phyloP scores from a whole-genome alignment of 2,329 filamentous ascomycete species.

The Aspergillus glaucus region DNA sequence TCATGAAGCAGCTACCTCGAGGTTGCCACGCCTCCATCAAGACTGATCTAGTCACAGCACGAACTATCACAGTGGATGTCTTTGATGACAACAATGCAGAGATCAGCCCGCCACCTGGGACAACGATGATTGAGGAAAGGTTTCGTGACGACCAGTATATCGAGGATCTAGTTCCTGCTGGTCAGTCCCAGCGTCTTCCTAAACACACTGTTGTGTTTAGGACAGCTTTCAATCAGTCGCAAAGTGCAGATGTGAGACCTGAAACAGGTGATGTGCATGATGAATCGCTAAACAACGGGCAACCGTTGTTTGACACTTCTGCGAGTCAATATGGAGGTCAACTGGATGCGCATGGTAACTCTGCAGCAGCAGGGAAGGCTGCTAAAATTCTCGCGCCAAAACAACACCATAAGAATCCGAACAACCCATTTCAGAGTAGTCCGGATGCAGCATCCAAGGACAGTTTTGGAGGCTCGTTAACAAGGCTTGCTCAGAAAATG shows the following conservation, averaged over 20 bases:
- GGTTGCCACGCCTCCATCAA: conserved; percentile 39
- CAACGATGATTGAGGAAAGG: conserved; percentile 40
- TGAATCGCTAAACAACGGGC: not conserved
- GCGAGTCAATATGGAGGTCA: not conserved
- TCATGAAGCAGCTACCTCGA: conserved; percentile 38
- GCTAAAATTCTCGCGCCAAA: not conserved
- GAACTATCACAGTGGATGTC: conserved; percentile 43
- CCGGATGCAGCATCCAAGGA: conserved; percentile 16
- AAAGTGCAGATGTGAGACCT: conserved; percentile 31
- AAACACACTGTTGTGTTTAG: conserved; percentile 42
- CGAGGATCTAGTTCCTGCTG: conserved; percentile 23
- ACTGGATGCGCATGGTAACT: not conserved
- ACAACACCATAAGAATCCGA: conserved; percentile 4
- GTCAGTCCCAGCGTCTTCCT: conserved; percentile 33
- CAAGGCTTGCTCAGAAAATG: conserved; percentile 30
- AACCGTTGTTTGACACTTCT: not conserved
- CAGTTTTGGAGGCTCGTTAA: conserved; percentile 18
- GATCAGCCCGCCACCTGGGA: conserved; percentile 41
- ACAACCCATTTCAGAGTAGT: conserved; percentile 13
- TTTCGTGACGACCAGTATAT: conserved; percentile 44
- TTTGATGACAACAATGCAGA: conserved; percentile 38
- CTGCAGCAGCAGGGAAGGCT: not conserved
- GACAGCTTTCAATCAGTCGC: conserved; percentile 37
- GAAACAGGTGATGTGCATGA: conserved; percentile 1
- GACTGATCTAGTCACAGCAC: conserved; percentile 38